phyloP scores from a whole-genome alignment of 805 yeast species.

The Naumovozyma baii region DNA sequence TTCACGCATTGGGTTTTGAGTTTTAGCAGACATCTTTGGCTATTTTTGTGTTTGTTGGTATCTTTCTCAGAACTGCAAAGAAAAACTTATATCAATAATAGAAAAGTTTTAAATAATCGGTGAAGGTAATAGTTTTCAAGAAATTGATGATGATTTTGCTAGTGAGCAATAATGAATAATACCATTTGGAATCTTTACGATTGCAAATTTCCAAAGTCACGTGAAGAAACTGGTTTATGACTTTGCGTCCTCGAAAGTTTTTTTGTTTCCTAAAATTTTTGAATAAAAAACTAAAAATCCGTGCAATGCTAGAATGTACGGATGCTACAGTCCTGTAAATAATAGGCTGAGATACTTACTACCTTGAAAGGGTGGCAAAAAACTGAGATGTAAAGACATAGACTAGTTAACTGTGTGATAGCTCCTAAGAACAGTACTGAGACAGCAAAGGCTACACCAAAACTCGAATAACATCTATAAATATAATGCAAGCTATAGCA shows the following conservation, averaged over 20 bases:
- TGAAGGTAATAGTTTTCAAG: too few species aligned
- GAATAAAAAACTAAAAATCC: not conserved
- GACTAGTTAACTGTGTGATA: too few species aligned
- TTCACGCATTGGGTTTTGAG: slow-evolving; percentile 96
- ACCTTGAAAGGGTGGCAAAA: slow-evolving; percentile 5
- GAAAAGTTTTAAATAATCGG: too few species aligned
- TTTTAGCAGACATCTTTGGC: slow-evolving; percentile 38
- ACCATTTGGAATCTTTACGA: not conserved
- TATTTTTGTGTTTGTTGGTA: slow-evolving; percentile 8
- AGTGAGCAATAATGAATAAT: too few species aligned
- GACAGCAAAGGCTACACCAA: too few species aligned
- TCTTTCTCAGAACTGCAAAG: not conserved
- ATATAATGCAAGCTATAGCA: slow-evolving; percentile 29
- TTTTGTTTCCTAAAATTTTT: not conserved
- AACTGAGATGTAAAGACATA: too few species aligned
- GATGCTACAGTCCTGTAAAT: not conserved
- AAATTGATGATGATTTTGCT: too few species aligned
- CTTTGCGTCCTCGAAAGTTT: not conserved
- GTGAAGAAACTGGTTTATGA: not conserved
- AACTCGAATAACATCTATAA: too few species aligned
- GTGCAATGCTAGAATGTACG: not conserved
- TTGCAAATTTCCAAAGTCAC: not conserved
- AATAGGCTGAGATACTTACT: not conserved
- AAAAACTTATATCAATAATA: too few species aligned
- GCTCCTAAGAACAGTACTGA: too few species aligned